Conservation (phyloP, 1,139 yeast genomes). For the Geotrichum bryndzae region DNA sequence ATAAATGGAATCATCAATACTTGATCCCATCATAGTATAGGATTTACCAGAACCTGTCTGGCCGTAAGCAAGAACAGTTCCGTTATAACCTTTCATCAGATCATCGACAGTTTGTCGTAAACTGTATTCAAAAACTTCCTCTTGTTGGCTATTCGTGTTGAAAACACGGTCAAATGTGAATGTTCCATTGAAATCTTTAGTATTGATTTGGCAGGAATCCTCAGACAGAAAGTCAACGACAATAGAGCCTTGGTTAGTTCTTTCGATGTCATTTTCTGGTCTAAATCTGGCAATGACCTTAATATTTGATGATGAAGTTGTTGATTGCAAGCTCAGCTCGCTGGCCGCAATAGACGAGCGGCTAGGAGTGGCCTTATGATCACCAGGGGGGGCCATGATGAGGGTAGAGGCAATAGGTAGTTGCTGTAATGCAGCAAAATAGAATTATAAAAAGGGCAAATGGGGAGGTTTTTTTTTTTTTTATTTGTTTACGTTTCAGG, state of each 20-base stretch:
- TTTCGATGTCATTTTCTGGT: conserved; percentile 35
- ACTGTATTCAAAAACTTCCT: conserved; percentile 56
- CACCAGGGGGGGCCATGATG: conserved; percentile 8
- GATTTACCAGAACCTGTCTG: conserved; percentile 89
- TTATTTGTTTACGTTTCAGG: not conserved
- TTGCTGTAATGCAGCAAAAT: not conserved
- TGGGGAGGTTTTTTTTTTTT: not conserved
- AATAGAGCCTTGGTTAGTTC: not conserved
- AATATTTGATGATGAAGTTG: conserved; percentile 31
- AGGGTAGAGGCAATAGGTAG: not conserved
- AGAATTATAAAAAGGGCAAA: not conserved
- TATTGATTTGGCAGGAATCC: conserved; percentile 29
- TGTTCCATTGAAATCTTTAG: conserved; percentile 39
- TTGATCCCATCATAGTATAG: conserved; percentile 74
- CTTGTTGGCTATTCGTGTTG: conserved; percentile 46
- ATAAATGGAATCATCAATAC: conserved; percentile 34
- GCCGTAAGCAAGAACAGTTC: conserved; percentile 81
- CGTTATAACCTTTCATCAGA: conserved; percentile 72
- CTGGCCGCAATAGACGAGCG: conserved; percentile 8
- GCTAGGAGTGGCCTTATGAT: conserved; percentile 13
- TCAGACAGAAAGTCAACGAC: conserved; percentile 49
- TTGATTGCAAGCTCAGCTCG: conserved; percentile 1
- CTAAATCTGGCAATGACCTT: conserved; percentile 64
- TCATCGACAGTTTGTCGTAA: conserved; percentile 58
- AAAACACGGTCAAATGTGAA: conserved; percentile 70